Conservation (phyloP, 192 early-diverging fungal genomes). For the Mortierella hygrophila region DNA sequence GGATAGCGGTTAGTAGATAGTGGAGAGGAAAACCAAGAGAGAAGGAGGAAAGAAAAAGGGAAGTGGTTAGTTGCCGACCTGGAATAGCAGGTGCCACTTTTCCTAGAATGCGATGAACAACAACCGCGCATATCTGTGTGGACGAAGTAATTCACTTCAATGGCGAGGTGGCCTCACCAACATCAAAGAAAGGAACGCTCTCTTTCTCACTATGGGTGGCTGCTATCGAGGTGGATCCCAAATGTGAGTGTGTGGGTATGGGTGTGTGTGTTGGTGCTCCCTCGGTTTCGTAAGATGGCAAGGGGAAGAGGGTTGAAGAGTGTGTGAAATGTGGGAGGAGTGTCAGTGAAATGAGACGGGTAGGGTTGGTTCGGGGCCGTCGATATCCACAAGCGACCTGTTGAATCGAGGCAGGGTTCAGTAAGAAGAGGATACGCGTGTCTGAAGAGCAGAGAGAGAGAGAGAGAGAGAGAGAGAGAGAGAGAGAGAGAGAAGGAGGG, state of each 20-base stretch:
- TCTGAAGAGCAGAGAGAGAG: not conserved
- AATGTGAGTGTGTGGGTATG: not conserved
- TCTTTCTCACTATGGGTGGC: not conserved
- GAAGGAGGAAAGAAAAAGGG: not conserved
- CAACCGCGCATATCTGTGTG: not conserved
- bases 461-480: not conserved
- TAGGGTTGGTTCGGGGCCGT: too few species aligned
- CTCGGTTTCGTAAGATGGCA: too few species aligned
- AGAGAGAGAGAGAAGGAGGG: not conserved
- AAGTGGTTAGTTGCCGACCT: constrained; percentile 5
- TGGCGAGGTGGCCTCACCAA: constrained; percentile 2
- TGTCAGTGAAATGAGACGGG: too few species aligned
- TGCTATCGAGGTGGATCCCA: not conserved
- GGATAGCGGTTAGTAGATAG: not conserved
- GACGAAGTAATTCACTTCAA: too few species aligned
- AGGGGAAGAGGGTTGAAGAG: too few species aligned
- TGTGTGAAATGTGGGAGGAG: too few species aligned
- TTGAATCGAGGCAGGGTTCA: too few species aligned
- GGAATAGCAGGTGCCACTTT: not conserved
- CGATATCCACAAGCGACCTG: too few species aligned
- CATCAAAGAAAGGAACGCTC: not conserved
- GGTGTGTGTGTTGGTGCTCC: not conserved
- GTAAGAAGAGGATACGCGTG: too few species aligned
- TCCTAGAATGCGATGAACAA: not conserved
- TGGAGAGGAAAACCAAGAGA: not conserved